These are phyloP conservation scores for Isatis tinctoria DNA, from an alignment of 345 rosid genomes.

Conservation along the genomic window DNA sequence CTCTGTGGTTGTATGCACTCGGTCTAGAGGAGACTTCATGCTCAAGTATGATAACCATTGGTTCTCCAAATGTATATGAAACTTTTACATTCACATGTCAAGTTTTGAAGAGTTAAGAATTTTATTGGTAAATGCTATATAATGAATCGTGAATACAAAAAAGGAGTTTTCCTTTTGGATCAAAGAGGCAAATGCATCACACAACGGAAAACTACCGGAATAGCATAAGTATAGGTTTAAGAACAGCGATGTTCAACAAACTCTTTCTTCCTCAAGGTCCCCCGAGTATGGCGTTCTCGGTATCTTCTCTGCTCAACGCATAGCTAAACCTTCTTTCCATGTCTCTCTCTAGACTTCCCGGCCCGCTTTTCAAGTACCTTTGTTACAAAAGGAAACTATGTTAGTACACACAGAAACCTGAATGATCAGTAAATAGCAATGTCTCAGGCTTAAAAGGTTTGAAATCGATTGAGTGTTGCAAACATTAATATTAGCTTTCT, in stretches of 20 bases:
- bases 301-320: constrained; percentile 90
- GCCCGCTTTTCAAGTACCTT: constrained; percentile 91
- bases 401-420: neutral
- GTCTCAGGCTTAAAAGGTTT: neutral
- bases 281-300: constrained; percentile 87
- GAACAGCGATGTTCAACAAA: constrained; percentile 7
- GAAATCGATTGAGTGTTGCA: neutral
- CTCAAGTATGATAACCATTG: neutral
- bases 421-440: neutral
- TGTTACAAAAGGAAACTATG: neutral
- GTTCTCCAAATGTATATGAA: neutral
- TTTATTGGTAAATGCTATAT: neutral
- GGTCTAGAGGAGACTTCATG: neutral
- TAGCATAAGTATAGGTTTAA: neutral
- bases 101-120: neutral
- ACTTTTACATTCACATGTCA: neutral
- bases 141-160: neutral
- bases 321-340: constrained; percentile 94
- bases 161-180: neutral
- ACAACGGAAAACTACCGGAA: neutral
- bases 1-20: neutral
- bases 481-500: neutral
- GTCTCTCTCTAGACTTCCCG: constrained; percentile 85
- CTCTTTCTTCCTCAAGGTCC: constrained; percentile 54
- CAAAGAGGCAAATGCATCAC: constrained; percentile 13